Evolutionary conservation across 331 rosid species (phyloP).

Genomic region (Rosa hybrid): DNA sequence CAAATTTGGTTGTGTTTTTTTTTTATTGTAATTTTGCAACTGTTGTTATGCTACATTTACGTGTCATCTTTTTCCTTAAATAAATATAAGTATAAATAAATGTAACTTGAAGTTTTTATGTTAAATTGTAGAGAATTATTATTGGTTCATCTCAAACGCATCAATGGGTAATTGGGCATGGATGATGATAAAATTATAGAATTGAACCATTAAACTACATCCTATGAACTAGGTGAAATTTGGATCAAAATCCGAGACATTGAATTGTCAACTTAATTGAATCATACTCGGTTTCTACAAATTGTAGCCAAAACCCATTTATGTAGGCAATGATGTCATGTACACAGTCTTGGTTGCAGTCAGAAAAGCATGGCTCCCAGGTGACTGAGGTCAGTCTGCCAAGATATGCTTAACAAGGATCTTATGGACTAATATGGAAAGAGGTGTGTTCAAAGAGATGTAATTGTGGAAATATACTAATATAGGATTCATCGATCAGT

Average conservation of each 20-base stretch:
- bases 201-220: not conserved
- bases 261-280: not conserved
- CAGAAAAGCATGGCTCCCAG: constrained; percentile 41
- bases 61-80: too few relatives aligned
- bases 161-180: not conserved
- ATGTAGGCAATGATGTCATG: not conserved
- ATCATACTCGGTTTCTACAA: not conserved
- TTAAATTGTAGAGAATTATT: too few relatives aligned
- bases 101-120: too few relatives aligned
- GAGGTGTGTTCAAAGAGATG: constrained; percentile 31
- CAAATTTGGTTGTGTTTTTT: too few relatives aligned
- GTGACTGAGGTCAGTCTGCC: constrained; percentile 37
- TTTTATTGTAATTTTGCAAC: too few relatives aligned
- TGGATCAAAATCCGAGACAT: not conserved
- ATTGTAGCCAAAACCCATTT: not conserved
- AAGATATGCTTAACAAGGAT: constrained; percentile 31
- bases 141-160: not conserved
- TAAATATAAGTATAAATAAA: too few relatives aligned
- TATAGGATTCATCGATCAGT: constrained; percentile 40
- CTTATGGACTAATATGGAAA: constrained; percentile 37
- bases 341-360: constrained; percentile 27
- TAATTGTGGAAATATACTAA: constrained; percentile 33
- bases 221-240: not conserved
- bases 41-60: too few relatives aligned
- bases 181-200: not conserved